Conservation (phyloP, 1,284 basidiomycete genomes). For the Clitocybe nebularis region DNA sequence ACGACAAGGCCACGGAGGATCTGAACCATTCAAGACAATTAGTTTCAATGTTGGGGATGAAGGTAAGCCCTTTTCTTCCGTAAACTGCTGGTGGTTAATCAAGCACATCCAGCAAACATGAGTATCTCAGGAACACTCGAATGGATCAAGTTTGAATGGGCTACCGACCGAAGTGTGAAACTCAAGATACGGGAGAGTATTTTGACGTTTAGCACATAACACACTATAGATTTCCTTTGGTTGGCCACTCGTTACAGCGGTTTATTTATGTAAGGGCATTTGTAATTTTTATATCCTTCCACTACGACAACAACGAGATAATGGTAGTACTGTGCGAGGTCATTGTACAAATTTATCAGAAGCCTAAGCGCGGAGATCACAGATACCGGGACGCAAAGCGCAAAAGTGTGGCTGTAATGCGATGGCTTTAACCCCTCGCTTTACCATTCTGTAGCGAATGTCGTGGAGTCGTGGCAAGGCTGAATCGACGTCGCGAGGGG, state of each 20-base stretch:
- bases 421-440: slow-evolving; percentile 64
- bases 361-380: slow-evolving; percentile 49
- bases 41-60: slow-evolving; percentile 70
- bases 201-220: slow-evolving; percentile 81
- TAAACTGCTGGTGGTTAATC: not conserved
- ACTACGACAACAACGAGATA: no score
- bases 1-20: slow-evolving; percentile 78
- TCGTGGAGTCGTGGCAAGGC: slow-evolving; percentile 81
- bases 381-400: slow-evolving; percentile 64
- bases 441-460: slow-evolving; percentile 62
- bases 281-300: no score
- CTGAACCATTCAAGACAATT: slow-evolving; percentile 82
- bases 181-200: slow-evolving; percentile 78
- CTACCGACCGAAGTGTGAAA: slow-evolving; percentile 74
- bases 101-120: slow-evolving; percentile 54
- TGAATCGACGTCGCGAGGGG: slow-evolving; percentile 46
- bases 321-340: no score
- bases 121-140: slow-evolving; percentile 68
- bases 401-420: slow-evolving; percentile 82
- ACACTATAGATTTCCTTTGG: no score
- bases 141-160: slow-evolving; percentile 80
- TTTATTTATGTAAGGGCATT: no score
- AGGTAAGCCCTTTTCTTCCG: slow-evolving; percentile 34
- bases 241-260: no score
- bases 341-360: no score